Base-by-base conservation (phyloP, 1,284 basidiomycete species). In the Cystobasidiaceae sp. region DNA sequence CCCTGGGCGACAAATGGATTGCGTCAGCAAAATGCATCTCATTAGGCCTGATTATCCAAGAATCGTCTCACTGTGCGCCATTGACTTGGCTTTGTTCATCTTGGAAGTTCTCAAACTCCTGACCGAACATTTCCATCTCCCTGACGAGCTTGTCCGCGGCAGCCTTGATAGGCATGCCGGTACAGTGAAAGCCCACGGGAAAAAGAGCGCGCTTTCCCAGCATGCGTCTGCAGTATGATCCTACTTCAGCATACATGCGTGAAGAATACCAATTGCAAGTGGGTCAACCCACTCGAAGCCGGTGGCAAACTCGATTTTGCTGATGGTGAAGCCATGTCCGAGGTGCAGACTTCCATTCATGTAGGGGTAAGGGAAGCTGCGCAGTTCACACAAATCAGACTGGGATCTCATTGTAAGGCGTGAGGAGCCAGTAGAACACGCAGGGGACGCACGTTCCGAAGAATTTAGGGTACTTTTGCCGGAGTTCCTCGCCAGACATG, bases 311-410 rank as follows among this genome's bases (percentile, higher is more conserved):
- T 99, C 96, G 77, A 97, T 88, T 81, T 99, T 99, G 68, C 91
- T 93, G 78, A 98, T 90, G 44, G 93, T 94, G 79, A 99, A 99
- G 0, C 90, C 94, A 79, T 99, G 96, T 44, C 96, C 96, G 37
- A 98, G 82, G 78, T 99, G 96, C 71, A 98, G 83, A 69, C 88
- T 89, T 54, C 96, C 96, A 77, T 99, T 99, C 92, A 97, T 97
- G 82, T 99, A 99, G 1, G 72, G 69, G 19, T 43, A 57, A 1
- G 45, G 33, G 32, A 39, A 67, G 17, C 37, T 58, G 21, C 9
- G 6, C 15, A 17, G n/a, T 15, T 1, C 23, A 2, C 1, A 4
- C 21, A 4, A 21, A 13, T 11, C 7, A n/a, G n/a, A n/a, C n/a
- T n/a, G n/a, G n/a, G n/a, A n/a, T n/a, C n/a, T 27, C 17, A 15